phyloP scores from a whole-genome alignment of 164 flowering plant genomes.

The grape (Vitis vinifera) region ASM3070453v1 NC_081818.1:1983501-1984000 shows the following conservation, averaged over 20 bases:
- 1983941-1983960: background rate
- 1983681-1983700: constrained; percentile 53
- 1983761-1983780: constrained; percentile 53
- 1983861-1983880: constrained; percentile 54
- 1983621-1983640: constrained; percentile 26
- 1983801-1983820: constrained; percentile 64
- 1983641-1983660: constrained; percentile 30
- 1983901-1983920: background rate
- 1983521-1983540: too few relatives aligned
- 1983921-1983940: background rate
- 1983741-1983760: constrained; percentile 57
- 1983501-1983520: too few relatives aligned
- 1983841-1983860: constrained; percentile 51
- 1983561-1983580: background rate
- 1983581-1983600: background rate
- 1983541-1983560: background rate
- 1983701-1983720: constrained; percentile 33
- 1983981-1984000: constrained; percentile 49
- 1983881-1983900: background rate
- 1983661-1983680: constrained; percentile 56
- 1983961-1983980: constrained; percentile 32
- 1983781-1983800: constrained; percentile 48
- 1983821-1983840: constrained; percentile 41
- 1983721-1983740: constrained; percentile 53
- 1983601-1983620: constrained; percentile 23